Conservation (phyloP, 495 filamentous ascomycete species). For the Penicillium crystallinum region DNA sequence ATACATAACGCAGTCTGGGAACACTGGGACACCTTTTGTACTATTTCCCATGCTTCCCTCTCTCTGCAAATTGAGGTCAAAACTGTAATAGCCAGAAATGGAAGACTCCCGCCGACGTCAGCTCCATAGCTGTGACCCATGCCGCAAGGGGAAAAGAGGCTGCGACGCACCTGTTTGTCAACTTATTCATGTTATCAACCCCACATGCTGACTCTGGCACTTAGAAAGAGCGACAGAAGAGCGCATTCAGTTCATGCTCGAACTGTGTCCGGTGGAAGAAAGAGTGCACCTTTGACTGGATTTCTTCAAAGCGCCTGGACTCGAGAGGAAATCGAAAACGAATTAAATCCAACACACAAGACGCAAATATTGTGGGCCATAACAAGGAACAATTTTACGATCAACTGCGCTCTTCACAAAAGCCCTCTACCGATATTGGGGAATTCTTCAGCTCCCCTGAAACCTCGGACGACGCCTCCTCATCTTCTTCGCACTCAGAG, state of each 20-base stretch:
- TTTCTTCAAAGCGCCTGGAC: slow-evolving; percentile 8
- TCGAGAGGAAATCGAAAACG: slow-evolving; percentile 1
- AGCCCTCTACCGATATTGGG: no score
- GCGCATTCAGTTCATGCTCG: slow-evolving; percentile 17
- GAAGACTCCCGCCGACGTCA: slow-evolving; percentile 23
- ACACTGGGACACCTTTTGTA: no score
- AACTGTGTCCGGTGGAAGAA: slow-evolving; percentile 27
- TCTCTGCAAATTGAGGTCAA: no score
- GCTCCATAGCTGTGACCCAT: slow-evolving; percentile 41
- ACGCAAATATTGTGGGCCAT: no score
- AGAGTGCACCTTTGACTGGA: slow-evolving; percentile 30
- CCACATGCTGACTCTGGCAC: neutral
- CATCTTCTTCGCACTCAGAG: no score
- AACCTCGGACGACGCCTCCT: no score
- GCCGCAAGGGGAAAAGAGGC: slow-evolving; percentile 40
- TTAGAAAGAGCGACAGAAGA: slow-evolving; percentile 9
- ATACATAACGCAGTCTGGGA: no score
- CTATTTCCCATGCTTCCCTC: no score
- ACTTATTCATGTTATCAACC: neutral
- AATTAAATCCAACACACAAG: neutral
- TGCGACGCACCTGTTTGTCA: slow-evolving; percentile 33
- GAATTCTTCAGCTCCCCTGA: no score
- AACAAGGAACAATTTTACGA: no score
- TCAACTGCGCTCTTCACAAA: no score
- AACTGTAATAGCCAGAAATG: no score